A percentile compares a stretch with the other conserved stretches of the same genome.
Conservation (phyloP, 78 protist genomes). For the Chrysochromulina parva region DNA sequence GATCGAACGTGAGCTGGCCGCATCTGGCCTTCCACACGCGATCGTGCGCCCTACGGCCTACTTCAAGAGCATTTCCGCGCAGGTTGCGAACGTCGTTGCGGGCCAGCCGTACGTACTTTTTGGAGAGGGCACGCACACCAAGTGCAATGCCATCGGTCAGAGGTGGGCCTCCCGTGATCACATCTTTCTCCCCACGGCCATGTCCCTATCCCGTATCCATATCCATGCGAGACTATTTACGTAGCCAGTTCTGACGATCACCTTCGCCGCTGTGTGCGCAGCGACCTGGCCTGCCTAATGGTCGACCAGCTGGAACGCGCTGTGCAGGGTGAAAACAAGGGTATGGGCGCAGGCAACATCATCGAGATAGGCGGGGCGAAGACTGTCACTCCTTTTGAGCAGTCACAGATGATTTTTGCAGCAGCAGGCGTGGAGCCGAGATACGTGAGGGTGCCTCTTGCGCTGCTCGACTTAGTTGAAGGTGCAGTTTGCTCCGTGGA, state of each 20-base stretch:
- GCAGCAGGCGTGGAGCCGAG: background rate
- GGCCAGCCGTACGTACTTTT: background rate
- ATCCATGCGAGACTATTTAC: too few relatives aligned
- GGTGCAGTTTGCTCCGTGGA: too few relatives aligned
- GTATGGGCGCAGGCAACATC: background rate
- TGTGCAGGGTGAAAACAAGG: too few relatives aligned
- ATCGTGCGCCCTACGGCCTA: background rate
- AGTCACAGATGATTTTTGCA: background rate
- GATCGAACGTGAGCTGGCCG: background rate
- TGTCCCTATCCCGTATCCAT: too few relatives aligned
- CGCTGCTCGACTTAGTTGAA: background rate
- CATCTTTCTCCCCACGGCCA: too few relatives aligned
- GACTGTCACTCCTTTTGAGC: background rate
- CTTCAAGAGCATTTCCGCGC: background rate
- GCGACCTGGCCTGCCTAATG: background rate
- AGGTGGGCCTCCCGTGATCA: too few relatives aligned
- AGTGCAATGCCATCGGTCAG: background rate
- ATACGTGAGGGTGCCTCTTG: background rate
- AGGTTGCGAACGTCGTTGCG: background rate
- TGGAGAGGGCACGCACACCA: background rate
- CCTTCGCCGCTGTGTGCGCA: too few relatives aligned
- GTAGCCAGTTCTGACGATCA: too few relatives aligned
- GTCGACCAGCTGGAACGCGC: background rate
- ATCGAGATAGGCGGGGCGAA: background rate
- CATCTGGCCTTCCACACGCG: background rate